Base-by-base conservation (phyloP, 352 stramenopile genomes). In the Pythium utonaiense region DNA sequence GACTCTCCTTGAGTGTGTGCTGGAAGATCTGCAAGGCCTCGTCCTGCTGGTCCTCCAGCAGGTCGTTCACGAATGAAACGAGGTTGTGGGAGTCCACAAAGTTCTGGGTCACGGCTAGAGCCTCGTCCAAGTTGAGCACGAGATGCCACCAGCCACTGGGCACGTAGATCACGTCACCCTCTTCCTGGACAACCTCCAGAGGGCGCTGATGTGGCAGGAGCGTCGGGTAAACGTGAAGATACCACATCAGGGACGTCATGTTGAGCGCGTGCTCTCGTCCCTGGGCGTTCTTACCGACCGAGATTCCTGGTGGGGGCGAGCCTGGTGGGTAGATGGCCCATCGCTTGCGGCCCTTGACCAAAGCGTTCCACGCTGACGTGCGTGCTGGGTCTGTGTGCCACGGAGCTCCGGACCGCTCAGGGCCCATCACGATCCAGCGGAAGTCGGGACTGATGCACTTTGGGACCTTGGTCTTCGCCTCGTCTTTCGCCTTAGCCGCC, bases 131-230 rank as follows among this genome's bases (percentile, higher is more conserved):
- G 69, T 99, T 99, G 47, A 99, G 74, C 19, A 99, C 96, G 49
- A 93, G 80, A 65, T 99, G 96, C 96, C 96, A 99, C 96, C 96
- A 99, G 17, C 96, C 95, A 62, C 93, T 96, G 6, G 96, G 96
- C 22, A 99, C 95, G 78, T 98, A 99, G 45, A 99, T 88, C 6
- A 97, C 93, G 63, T 99, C 96, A 12, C 96, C 96, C 13, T 95
- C 81, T 66, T 96, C 79, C 47, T 98, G 94, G 28, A 98, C 81
- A 3, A 95, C 71, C 58, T 95, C 83, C 12, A 87, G 72, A 21
- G 86, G 86, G 34, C 85, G 88, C 61, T 95, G 61, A 48, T 89
- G 77, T 7, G 81, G 73, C 31, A 62, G 51, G 27, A 95, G 74
- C 33, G 80, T 93, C 24, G 86, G 86, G 52, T 95, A 95, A 19